Base-by-base conservation (phyloP, 1,139 yeast species). In the Hyphopichia fennica region DNA sequence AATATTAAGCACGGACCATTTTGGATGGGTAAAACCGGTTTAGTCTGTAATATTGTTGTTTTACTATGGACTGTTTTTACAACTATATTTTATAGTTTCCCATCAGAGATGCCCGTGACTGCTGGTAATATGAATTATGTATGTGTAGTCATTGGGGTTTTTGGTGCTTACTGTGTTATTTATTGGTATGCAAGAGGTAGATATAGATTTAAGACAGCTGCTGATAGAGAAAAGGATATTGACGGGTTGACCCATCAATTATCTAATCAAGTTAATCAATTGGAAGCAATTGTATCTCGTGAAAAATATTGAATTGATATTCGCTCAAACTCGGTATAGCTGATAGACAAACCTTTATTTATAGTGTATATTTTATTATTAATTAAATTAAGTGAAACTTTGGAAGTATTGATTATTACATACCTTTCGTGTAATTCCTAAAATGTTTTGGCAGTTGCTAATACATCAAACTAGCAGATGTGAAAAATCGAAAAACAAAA, bases 111-210 rank as follows among this genome's bases (percentile, higher is more conserved):
- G 66, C 80, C 80, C 0, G 79, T 65, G 3, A 53, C 66, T 11
- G 68, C 69, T 22, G 68, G 66, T 4, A 66, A 65, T 45, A 73
- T 74, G 80, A 75, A 75, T 51, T 74, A 74, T 47, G 74, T 72
- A 2, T 57, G 64, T 33, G 77, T 60, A 8, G 78, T 72, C 5
- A 56, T 71, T 42, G 75, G 58, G 0, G 69, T 63, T 9, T 68
- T 58, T 41, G 57, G 56, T 4, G 36, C 53, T 13, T 69, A 67
- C 47, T 57, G 67, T 46, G 51, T 66, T 1, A 46, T 62, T 18
- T 71, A 71, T 50, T 71, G 76, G 77, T 50, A 56, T 29, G 54
- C 61, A 20, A 59, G 72, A 50, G 81, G 76, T 8, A 60, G 58
- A 41, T 51, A 60, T 32, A 62, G 56, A 37, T 77, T 53, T 45